Evolutionary conservation across 352 stramenopile genomes (phyloP), one percentile per base, ranked within the genome.

Genomic region (Phytophthora hibernalis): DNA sequence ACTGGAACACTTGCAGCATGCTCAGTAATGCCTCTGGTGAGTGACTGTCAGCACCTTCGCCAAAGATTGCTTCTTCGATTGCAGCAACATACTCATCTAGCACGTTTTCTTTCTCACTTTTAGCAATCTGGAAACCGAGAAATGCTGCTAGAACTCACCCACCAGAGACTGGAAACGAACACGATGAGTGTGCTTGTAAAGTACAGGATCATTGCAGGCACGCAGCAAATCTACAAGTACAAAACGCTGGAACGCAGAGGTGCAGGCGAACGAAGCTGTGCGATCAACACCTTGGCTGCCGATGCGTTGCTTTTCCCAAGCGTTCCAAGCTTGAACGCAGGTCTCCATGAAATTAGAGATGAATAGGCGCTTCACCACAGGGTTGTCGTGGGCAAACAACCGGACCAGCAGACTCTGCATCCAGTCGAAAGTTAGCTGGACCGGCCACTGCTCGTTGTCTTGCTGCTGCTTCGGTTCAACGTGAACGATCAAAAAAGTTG

Each of bases 351-450:
- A 92, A 15, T 87, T 79, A 2, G 76, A 80, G 30, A 94, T 67
- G 56, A 92, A 93, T 18, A 90, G 65, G 21, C 87, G 81, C 26
- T 90, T 90, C 18, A 93, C 81, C 48, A 89, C 66, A 8, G 87
- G 78, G 50, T 93, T 93, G 31, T 95, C 85, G 63, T 95, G 87
- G 11, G 70, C 68, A 61, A 92, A 93, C 15, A 92, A 77, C 2
- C 83, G 85, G 30, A 87, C 65, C 21, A 95, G 42, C 1, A 95
- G 65, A 49, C 82, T 91, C 57, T 91, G 74, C 37, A 92, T 75
- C 85, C 87, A 95, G 51, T 85, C 73, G 48, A 95, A 95, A 21
- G 77, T 87, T 16, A 95, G 68, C 21, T 64, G 44, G n/a, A 92
- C 74, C 0, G 86, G 83, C 83, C 82, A 91, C 3, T 70, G 28